Conservation (phyloP, 2,329 filamentous ascomycete species). For the Myriosclerotinia scirpicola region DNA sequence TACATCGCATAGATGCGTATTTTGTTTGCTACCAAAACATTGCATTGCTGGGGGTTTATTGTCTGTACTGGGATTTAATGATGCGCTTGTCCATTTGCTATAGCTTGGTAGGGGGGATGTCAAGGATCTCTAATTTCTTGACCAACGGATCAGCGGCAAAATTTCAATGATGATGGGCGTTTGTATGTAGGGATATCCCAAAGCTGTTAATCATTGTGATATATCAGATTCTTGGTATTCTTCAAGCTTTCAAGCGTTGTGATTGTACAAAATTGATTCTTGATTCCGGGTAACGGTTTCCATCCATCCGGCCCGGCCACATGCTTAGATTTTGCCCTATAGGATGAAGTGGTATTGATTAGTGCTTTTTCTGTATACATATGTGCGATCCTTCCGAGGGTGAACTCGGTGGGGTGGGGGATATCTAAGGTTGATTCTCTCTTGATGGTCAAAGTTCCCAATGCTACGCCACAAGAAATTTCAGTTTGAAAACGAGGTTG, state of each 20-base stretch:
- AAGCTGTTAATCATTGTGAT: constrained; percentile 6
- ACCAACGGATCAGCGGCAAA: not conserved
- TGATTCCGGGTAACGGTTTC: not conserved
- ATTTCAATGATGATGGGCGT: constrained; percentile 4
- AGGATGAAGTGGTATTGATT: not conserved
- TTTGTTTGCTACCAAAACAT: constrained; percentile 15
- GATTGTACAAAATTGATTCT: not conserved
- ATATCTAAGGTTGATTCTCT: not conserved
- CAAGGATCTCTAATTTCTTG: constrained; percentile 10
- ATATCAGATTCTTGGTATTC: constrained; percentile 6
- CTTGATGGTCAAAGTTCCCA: not conserved
- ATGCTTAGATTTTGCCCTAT: not conserved
- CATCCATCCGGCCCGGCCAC: not conserved
- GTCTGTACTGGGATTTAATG: constrained; percentile 1
- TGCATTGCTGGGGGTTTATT: constrained; percentile 15
- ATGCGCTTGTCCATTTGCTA: constrained; percentile 13
- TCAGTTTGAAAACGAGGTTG: not conserved
- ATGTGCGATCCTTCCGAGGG: not conserved
- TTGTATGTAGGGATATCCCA: constrained; percentile 19
- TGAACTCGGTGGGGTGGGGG: not conserved
- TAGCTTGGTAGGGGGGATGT: constrained; percentile 1
- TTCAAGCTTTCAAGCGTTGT: not conserved
- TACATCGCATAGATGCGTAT: constrained; percentile 13
- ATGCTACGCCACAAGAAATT: not conserved
- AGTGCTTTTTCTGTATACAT: not conserved